Base-by-base conservation (phyloP, 768 basidiomycete genomes). In the Pleurotus platypus region DNA sequence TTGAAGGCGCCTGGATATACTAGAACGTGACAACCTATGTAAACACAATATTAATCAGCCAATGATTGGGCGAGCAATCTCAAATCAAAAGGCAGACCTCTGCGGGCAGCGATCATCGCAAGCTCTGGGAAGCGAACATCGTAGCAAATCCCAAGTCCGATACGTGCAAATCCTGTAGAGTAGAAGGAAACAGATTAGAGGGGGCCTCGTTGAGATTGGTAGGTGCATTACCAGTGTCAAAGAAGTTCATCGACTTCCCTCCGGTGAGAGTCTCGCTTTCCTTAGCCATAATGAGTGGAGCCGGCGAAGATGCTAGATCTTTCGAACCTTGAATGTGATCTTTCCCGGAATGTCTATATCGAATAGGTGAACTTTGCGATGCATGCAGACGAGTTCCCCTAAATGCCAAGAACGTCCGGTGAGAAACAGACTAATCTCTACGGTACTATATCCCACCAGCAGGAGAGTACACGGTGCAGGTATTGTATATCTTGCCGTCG, bases 1-100 rank as follows among this genome's bases (percentile, higher is more conserved):
- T 98, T 99, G 81, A 99, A 98, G 12, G 97, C 97, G 9, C 86
- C 85, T 0, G 97, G 97, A 70, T 98, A 98, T 53, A 98, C 81
- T 62, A 97, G 81, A 6, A 90, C 79, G 55, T 95, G 86, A 61
- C 90, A 93, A 1, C 94, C 93, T 93, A 35, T 18, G 43, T 3
- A 50, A 18, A 35, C 37, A 24, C 48, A 56, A 13, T 16, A 5
- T 20, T 30, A 30, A 30, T 43, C 24, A 2, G 43, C 13, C 48
- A 11, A 26, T 37, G 43, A 45, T 35, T 35, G 30, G 30, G 30
- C 3, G 9, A 35, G 11, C 24, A 26, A 26, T 26, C 11, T 35
- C 30, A 11, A 35, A 35, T 35, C 8, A 46, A 46, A 49, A 18
- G 35, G 56, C 77, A 37, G 47, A 86, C 94, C 94, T 80, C 85